A percentile compares a stretch with the other conserved stretches of the same genome.
phyloP scores from a whole-genome alignment of 2,329 filamentous ascomycete species.

The Akanthomyces muscarius region DNA sequence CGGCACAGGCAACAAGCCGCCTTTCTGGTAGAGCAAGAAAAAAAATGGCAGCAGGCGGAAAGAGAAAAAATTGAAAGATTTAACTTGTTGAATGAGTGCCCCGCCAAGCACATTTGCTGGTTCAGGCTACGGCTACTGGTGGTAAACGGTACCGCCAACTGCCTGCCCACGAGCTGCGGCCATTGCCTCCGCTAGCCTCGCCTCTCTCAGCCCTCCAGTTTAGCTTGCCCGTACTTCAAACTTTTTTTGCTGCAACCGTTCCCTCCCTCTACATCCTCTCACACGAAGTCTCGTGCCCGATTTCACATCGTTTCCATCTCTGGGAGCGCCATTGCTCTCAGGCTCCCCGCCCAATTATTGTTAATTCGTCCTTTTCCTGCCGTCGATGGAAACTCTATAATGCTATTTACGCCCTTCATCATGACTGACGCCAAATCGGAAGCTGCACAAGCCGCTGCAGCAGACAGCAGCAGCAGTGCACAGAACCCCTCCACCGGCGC shows the following conservation, averaged over 20 bases:
- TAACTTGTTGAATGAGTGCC: too few relatives aligned
- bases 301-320: background rate
- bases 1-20: background rate
- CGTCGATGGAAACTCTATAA: slow-evolving; percentile 4
- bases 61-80: background rate
- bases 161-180: background rate
- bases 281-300: background rate
- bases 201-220: background rate
- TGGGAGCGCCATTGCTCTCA: slow-evolving; percentile 5
- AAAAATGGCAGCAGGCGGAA: background rate
- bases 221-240: slow-evolving; percentile 5
- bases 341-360: background rate
- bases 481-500: slow-evolving; percentile 9
- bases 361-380: background rate
- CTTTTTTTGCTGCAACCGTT: slow-evolving; percentile 6
- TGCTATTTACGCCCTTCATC: slow-evolving; percentile 10
- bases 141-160: background rate
- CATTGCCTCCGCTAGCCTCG: slow-evolving; percentile 5
- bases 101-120: too few relatives aligned
- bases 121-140: background rate
- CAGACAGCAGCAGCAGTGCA: background rate
- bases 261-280: background rate
- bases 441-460: slow-evolving; percentile 2
- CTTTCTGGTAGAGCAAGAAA: background rate
- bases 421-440: slow-evolving; percentile 16